These are phyloP conservation scores for Microascus cirrosus DNA, from an alignment of 2,329 filamentous ascomycete species.

Conservation along the genomic window DNA sequence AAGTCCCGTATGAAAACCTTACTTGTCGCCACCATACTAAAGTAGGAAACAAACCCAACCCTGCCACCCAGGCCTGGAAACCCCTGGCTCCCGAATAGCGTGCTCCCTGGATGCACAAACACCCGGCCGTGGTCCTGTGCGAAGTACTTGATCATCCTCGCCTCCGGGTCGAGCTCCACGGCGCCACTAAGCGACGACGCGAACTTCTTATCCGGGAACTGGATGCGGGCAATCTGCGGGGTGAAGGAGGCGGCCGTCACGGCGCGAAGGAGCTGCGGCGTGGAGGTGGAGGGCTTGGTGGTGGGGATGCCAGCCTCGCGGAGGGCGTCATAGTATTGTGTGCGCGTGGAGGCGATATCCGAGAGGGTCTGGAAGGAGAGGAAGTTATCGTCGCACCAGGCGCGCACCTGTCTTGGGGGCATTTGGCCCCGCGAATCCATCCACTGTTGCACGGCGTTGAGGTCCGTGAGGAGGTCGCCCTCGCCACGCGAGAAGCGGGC, in stretches of 20 bases:
- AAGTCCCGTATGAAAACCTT: constrained; percentile 89
- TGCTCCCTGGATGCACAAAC: constrained; percentile 85
- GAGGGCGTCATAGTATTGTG: constrained; percentile 77
- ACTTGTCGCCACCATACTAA: constrained; percentile 80
- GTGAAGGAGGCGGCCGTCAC: constrained; percentile 64
- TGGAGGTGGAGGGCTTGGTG: not conserved
- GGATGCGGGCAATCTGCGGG: constrained; percentile 84
- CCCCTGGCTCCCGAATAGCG: constrained; percentile 69
- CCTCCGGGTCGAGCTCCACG: constrained; percentile 87
- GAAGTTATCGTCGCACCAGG: constrained; percentile 79
- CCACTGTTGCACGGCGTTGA: constrained; percentile 79
- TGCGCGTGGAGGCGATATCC: constrained; percentile 78
- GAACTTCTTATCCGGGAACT: constrained; percentile 94
- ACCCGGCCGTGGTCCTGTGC: constrained; percentile 76
- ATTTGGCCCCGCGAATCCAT: constrained; percentile 48
- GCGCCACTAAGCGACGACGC: constrained; percentile 77
- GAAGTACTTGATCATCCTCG: constrained; percentile 85
- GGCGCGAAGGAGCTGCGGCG: constrained; percentile 45
- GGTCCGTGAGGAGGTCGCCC: constrained; percentile 81
- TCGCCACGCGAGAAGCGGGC: constrained; percentile 64
- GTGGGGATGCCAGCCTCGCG: constrained; percentile 69
- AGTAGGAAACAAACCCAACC: constrained; percentile 65
- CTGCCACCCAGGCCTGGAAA: constrained; percentile 59
- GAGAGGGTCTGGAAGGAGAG: constrained; percentile 72
- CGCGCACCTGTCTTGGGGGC: constrained; percentile 51